phyloP scores from a whole-genome alignment of 345 rosid genomes.

The Leavenworthia alabamica region DNA sequence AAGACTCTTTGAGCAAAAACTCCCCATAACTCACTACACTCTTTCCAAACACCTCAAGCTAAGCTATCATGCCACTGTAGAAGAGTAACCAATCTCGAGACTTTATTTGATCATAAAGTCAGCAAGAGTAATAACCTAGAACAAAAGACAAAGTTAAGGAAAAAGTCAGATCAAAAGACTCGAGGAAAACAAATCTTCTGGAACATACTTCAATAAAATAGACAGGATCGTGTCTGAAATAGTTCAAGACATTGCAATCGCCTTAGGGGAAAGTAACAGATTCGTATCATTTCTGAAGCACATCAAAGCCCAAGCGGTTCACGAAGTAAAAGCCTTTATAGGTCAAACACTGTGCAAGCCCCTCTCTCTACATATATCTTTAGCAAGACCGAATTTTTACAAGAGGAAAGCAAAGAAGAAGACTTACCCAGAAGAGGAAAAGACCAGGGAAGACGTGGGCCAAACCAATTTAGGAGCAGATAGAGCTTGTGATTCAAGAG shows the following conservation, averaged over 20 bases:
- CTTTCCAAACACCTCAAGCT: slow-evolving; percentile 15
- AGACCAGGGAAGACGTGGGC: slow-evolving; percentile 21
- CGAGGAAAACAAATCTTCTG: background rate
- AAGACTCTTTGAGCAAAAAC: slow-evolving; percentile 42
- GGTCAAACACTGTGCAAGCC: slow-evolving; percentile 17
- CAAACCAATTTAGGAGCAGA: background rate
- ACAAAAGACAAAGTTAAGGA: background rate
- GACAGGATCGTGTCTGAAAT: slow-evolving; percentile 15
- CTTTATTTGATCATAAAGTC: slow-evolving; percentile 13
- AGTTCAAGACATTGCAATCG: slow-evolving; percentile 17
- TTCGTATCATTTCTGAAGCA: background rate
- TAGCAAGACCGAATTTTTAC: slow-evolving; percentile 15
- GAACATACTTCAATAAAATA: background rate
- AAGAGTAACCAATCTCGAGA: background rate
- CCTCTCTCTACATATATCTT: background rate
- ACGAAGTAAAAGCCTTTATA: slow-evolving; percentile 1
- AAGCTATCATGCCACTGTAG: slow-evolving; percentile 14
- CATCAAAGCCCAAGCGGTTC: slow-evolving; percentile 4
- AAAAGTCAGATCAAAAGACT: slow-evolving; percentile 22
- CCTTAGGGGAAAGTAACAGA: background rate
- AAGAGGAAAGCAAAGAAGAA: slow-evolving; percentile 17
- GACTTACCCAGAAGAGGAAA: slow-evolving; percentile 26
- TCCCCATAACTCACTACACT: slow-evolving; percentile 34
- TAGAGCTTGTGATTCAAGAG: slow-evolving; percentile 30
- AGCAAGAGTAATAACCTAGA: slow-evolving; percentile 8